Evolutionary conservation across 2,329 filamentous ascomycete species (phyloP).

Genomic region (Paracoccidioides lutzii): DNA sequence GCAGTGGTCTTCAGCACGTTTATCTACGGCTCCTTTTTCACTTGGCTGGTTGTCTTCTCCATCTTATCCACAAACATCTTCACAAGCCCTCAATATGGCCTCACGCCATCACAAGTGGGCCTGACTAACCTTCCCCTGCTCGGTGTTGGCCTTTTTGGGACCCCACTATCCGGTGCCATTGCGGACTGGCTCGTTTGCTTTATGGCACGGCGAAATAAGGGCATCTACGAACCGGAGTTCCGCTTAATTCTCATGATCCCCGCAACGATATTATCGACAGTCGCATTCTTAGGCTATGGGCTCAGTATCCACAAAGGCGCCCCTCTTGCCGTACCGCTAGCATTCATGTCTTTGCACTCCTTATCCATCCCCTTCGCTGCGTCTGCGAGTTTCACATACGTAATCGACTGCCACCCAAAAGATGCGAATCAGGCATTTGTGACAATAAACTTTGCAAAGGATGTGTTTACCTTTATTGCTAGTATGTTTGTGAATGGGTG

Average conservation of each 20-base stretch:
- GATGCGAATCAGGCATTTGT: conserved; percentile 32
- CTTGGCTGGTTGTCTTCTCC: conserved; percentile 27
- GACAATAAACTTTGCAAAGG: conserved; percentile 31
- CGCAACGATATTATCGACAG: conserved; percentile 19
- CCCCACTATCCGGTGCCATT: conserved; percentile 17
- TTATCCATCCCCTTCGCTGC: conserved; percentile 27
- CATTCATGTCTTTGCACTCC: conserved; percentile 26
- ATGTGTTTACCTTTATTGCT: conserved; percentile 23
- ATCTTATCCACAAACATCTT: conserved; percentile 23
- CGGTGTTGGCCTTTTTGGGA: conserved; percentile 17
- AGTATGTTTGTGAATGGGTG: conserved; percentile 17
- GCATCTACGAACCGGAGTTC: conserved; percentile 27
- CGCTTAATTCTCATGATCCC: conserved; percentile 17
- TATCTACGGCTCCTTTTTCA: conserved; percentile 23
- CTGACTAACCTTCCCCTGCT: conserved; percentile 20
- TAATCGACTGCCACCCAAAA: conserved; percentile 29
- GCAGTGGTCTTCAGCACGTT: conserved; percentile 24
- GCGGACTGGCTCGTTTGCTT: conserved; percentile 19
- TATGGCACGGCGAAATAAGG: conserved; percentile 28
- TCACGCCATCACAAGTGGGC: conserved; percentile 22
- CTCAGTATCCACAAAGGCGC: conserved; percentile 21
- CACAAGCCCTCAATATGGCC: conserved; percentile 23
- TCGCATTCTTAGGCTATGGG: conserved; percentile 32
- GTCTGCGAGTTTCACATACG: conserved; percentile 28
- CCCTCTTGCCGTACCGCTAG: conserved; percentile 18